These are phyloP conservation scores for Dentipellis fragilis DNA, from an alignment of 768 basidiomycete genomes.

Conservation along the genomic window DNA sequence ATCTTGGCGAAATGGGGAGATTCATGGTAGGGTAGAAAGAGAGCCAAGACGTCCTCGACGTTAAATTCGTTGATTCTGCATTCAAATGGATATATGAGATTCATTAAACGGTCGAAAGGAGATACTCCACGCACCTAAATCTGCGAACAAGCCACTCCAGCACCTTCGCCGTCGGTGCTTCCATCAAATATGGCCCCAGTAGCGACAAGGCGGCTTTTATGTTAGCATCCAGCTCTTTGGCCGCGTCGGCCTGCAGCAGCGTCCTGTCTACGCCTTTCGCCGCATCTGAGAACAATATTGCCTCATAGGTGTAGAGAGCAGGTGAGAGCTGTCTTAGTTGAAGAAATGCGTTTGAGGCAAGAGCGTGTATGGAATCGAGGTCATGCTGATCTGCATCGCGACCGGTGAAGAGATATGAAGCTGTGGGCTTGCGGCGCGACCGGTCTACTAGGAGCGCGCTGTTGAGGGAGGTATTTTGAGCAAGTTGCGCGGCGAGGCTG, in stretches of 20 bases:
- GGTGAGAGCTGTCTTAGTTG: conserved; percentile 59
- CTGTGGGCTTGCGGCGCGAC: conserved; percentile 48
- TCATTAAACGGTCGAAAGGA: not conserved
- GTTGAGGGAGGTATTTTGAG: conserved; percentile 72
- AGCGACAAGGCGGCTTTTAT: conserved; percentile 56
- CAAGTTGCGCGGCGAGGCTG: conserved; percentile 74
- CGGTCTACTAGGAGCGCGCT: conserved; percentile 57
- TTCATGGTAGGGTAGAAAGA: conserved; percentile 93
- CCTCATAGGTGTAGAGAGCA: conserved; percentile 50
- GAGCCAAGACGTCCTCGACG: conserved; percentile 58
- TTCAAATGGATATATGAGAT: not conserved
- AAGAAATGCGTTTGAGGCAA: conserved; percentile 69
- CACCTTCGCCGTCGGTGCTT: conserved; percentile 70
- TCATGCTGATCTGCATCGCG: conserved; percentile 80
- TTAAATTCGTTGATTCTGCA: conserved; percentile 90
- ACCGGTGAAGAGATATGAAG: conserved; percentile 85
- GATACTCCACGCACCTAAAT: conserved; percentile 55
- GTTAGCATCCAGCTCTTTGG: conserved; percentile 47
- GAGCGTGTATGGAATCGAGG: conserved; percentile 73
- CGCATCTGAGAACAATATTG: conserved; percentile 68
- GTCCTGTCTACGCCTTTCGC: conserved; percentile 74
- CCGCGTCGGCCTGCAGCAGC: conserved; percentile 52
- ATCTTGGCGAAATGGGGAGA: conserved; percentile 92
- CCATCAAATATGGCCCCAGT: conserved; percentile 75
- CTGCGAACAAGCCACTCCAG: conserved; percentile 92